These are phyloP conservation scores for Naganishia sp. DNA, from an alignment of 1,284 basidiomycete species.

Conservation along the genomic window DNA sequence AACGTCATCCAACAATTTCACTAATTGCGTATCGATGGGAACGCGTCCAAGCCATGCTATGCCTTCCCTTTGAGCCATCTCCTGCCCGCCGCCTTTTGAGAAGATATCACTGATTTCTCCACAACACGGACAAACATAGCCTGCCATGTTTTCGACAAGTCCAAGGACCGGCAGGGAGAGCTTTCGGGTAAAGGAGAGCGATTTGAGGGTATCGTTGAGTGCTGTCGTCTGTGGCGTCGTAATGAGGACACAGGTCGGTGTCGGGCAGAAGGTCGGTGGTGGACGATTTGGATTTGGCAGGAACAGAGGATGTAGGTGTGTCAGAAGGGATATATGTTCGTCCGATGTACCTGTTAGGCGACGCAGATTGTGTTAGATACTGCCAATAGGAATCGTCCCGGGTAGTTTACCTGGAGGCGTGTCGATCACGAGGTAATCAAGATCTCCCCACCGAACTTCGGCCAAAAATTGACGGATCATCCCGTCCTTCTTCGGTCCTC, in stretches of 20 bases:
- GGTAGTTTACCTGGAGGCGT: conserved; percentile 82
- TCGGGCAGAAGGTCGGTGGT: conserved; percentile 39
- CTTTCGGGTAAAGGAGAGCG: conserved; percentile 87
- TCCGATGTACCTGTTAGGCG: conserved; percentile 80
- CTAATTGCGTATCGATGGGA: conserved; percentile 91
- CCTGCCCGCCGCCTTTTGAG: conserved; percentile 88
- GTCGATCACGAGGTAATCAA: conserved; percentile 96
- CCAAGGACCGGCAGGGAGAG: conserved; percentile 87
- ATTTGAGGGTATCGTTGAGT: conserved; percentile 91
- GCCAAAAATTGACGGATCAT: conserved; percentile 98
- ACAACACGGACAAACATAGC: conserved; percentile 94
- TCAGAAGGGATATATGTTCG: conserved; percentile 93
- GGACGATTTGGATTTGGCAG: conserved; percentile 45
- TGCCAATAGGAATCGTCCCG: too few relatives aligned
- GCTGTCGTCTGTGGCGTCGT: conserved; percentile 98
- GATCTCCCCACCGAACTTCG: conserved; percentile 93
- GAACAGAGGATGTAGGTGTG: conserved; percentile 85
- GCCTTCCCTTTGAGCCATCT: conserved; percentile 74
- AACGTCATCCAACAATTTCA: conserved; percentile 78
- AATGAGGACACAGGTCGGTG: conserved; percentile 79
- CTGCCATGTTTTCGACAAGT: conserved; percentile 97
- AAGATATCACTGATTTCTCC: conserved; percentile 93
- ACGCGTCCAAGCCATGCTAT: conserved; percentile 82
- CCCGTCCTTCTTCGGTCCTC: conserved; percentile 98
- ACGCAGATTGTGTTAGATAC: too few relatives aligned